phyloP scores from a whole-genome alignment of 2,329 filamentous ascomycete species.

The Monilinia fructigena region DNA sequence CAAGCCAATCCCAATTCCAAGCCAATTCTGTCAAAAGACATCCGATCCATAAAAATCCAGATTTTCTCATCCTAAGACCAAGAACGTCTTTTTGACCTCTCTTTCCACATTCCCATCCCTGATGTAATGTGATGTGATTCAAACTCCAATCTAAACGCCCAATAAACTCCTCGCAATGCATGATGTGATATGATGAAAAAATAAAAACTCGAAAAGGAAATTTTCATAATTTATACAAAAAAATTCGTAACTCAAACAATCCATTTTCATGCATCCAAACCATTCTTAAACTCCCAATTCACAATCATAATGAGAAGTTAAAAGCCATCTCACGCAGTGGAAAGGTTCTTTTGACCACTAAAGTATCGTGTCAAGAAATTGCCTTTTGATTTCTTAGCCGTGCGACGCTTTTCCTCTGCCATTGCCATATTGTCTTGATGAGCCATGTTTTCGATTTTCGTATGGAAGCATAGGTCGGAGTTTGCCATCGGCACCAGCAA shows the following conservation, averaged over 20 bases:
- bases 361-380: constrained; percentile 38
- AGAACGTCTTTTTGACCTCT: constrained; percentile 5
- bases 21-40: constrained; percentile 15
- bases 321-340: constrained; percentile 1
- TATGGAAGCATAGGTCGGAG: constrained; percentile 37
- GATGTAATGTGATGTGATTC: constrained; percentile 9
- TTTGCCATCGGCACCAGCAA: constrained; percentile 24
- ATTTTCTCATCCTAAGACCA: constrained; percentile 18
- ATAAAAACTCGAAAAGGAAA: neutral
- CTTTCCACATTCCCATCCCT: constrained; percentile 14
- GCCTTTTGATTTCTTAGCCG: constrained; percentile 34
- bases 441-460: constrained; percentile 33
- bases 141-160: constrained; percentile 16
- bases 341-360: constrained; percentile 20
- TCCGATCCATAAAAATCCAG: constrained; percentile 20
- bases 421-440: constrained; percentile 25
- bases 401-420: constrained; percentile 29
- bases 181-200: constrained; percentile 1
- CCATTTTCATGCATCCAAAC: constrained; percentile 7
- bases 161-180: constrained; percentile 23
- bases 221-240: constrained; percentile 21
- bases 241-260: constrained; percentile 19
- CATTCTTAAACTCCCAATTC: neutral
- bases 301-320: neutral
- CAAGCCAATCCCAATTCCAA: constrained; percentile 4